Conservation (phyloP, 345 rosid species). For the Eucalyptus paniculata region DNA sequence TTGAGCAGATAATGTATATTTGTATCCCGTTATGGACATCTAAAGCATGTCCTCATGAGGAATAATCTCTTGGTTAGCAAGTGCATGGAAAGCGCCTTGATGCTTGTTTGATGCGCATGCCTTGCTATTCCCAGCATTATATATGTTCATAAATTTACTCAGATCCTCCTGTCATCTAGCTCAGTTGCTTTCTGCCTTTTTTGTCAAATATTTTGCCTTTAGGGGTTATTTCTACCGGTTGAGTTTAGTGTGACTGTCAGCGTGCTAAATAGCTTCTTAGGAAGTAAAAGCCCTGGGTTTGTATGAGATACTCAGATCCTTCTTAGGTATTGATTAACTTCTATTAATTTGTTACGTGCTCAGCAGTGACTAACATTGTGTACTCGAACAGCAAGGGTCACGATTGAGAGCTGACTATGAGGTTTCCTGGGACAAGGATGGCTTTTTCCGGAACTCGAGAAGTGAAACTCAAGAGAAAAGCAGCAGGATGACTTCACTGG, state of each 20-base stretch:
- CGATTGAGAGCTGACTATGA: conserved; percentile 72
- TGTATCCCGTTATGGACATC: background rate
- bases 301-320: background rate
- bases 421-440: conserved; percentile 73
- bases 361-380: background rate
- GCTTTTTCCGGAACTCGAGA: conserved; percentile 49
- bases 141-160: background rate
- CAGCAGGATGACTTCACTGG: conserved; percentile 12
- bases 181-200: background rate
- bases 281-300: background rate
- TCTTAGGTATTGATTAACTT: background rate
- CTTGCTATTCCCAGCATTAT: background rate
- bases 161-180: background rate
- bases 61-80: background rate
- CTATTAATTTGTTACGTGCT: background rate
- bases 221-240: background rate
- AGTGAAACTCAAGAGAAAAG: conserved; percentile 23
- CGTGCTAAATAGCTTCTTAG: background rate
- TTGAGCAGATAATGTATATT: background rate
- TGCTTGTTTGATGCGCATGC: background rate
- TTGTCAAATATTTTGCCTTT: background rate
- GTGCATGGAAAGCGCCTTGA: background rate
- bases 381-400: conserved; percentile 66
- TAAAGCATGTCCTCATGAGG: background rate
- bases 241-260: background rate